These are phyloP conservation scores for Coniochaeta hoffmannii DNA, from an alignment of 2,329 filamentous ascomycete genomes.

Conservation along the genomic window DNA sequence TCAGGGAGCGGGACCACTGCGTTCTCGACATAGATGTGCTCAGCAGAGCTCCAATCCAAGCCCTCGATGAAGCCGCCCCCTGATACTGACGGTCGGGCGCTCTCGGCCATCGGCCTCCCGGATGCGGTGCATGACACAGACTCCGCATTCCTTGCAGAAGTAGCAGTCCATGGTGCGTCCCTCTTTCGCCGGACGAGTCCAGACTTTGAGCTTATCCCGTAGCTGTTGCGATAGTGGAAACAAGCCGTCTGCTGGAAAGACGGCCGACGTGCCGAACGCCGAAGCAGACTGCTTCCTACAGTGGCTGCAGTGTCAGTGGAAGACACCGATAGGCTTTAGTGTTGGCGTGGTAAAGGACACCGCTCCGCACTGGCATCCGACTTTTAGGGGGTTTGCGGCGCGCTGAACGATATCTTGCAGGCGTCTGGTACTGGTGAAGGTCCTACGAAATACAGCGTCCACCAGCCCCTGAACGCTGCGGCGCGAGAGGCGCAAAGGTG, in stretches of 20 bases:
- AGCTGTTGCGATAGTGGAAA: conserved; percentile 24
- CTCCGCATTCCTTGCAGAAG: conserved; percentile 27
- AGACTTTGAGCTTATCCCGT: conserved; percentile 16
- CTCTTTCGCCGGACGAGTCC: conserved; percentile 19
- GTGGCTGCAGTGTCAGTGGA: conserved; percentile 38
- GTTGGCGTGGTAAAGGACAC: not conserved
- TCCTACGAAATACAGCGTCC: not conserved
- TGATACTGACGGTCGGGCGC: conserved; percentile 31
- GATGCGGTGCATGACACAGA: conserved; percentile 38
- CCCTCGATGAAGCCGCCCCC: conserved; percentile 37
- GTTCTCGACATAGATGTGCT: conserved; percentile 37
- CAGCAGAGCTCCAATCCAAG: conserved; percentile 28
- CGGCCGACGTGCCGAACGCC: conserved; percentile 37
- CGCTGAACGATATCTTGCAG: not conserved
- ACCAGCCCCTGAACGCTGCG: not conserved
- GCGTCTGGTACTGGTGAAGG: not conserved
- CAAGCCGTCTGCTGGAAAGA: conserved; percentile 31
- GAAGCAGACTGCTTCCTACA: conserved; percentile 37
- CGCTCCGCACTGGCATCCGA: not conserved
- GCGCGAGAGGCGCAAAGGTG: not conserved
- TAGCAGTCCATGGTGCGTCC: conserved; percentile 25
- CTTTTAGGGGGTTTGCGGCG: not conserved
- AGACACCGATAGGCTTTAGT: conserved; percentile 25
- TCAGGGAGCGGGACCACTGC: conserved; percentile 37
- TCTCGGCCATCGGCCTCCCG: conserved; percentile 28